Base-by-base conservation (phyloP, 2,329 filamentous ascomycete species). In the Zymoseptoria pseudotritici region DNA sequence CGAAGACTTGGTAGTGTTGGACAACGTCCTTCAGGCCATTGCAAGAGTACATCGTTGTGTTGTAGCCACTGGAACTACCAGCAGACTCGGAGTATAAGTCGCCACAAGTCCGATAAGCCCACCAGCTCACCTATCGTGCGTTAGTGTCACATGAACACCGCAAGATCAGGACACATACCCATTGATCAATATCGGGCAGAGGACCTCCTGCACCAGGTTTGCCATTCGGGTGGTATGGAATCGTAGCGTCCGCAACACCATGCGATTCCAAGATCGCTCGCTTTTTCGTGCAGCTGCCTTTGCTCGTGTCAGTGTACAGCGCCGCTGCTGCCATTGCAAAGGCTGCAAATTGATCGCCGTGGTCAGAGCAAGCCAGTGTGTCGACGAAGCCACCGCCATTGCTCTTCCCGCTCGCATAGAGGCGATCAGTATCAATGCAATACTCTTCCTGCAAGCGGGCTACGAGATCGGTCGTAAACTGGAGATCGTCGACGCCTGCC, bases 311-410 rank as follows among this genome's bases (percentile, higher is more conserved):
- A 20, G 67, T 67, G 64, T 82, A 82, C 53, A 75, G 77, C 3
- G 78, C 80, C 5, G 77, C 79, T 1, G 78, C 76, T 7, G 78
- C 77, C 7, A 77, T 73, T 0, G 78, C 79, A 63, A 83, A 82
- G 1, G 80, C 80, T 6, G 80, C 79, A 56, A 83, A 78, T 3
- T 75, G 72, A 8, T 70, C 70, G 2, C 75, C 66, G 31, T 78
- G 72, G 50, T 69, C 60, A 6, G 65, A 69, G 68, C 79, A 83
- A 3, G 81, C 79, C 7, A 82, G 76, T 1, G 76, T 65, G 21
- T 75, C 76, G 2, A 77, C 77, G 42, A 72, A 71, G 10, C 77
- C 82, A 1, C 79, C 83, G 5, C 81, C 82, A 54, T 84, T 83
- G 64, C 76, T 83, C 65, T 84, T 83, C 53, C 79, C 80, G 1